Conservation (phyloP, 2,329 filamentous ascomycete genomes). For the Xylariaceae sp. region DNA sequence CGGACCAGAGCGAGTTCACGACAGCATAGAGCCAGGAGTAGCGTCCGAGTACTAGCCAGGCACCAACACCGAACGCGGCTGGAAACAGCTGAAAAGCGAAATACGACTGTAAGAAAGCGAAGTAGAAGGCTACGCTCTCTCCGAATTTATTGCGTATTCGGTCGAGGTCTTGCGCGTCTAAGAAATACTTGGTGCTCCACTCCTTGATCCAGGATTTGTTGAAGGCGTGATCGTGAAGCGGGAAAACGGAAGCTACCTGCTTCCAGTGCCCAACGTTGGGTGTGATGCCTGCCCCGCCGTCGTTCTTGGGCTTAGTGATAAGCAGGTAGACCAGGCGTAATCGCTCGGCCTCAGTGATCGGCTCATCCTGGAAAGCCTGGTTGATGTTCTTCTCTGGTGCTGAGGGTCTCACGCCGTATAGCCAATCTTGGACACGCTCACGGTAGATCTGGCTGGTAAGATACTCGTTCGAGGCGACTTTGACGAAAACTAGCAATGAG, state of each 20-base stretch:
- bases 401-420: slow-evolving; percentile 77
- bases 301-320: slow-evolving; percentile 66
- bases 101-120: slow-evolving; percentile 89
- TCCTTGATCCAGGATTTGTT: slow-evolving; percentile 73
- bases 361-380: slow-evolving; percentile 65
- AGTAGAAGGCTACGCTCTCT: slow-evolving; percentile 88
- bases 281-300: slow-evolving; percentile 76
- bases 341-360: slow-evolving; percentile 82
- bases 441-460: slow-evolving; percentile 79
- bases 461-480: slow-evolving; percentile 69
- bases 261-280: slow-evolving; percentile 67
- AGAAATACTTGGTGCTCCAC: slow-evolving; percentile 67
- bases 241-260: slow-evolving; percentile 69
- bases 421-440: slow-evolving; percentile 87
- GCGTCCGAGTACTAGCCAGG: slow-evolving; percentile 78
- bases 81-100: slow-evolving; percentile 82
- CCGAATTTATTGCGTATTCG: slow-evolving; percentile 74
- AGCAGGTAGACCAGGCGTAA: slow-evolving; percentile 84
- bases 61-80: slow-evolving; percentile 68
- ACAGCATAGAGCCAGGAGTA: slow-evolving; percentile 81
- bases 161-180: slow-evolving; percentile 64
- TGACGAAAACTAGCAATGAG: slow-evolving; percentile 79
- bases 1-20: slow-evolving; percentile 77
- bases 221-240: slow-evolving; percentile 71
- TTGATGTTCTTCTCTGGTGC: slow-evolving; percentile 71